A percentile compares a stretch with the other conserved stretches of the same genome.
phyloP scores from a whole-genome alignment of 2,329 filamentous ascomycete species.

The Neonectria ditissima region DNA sequence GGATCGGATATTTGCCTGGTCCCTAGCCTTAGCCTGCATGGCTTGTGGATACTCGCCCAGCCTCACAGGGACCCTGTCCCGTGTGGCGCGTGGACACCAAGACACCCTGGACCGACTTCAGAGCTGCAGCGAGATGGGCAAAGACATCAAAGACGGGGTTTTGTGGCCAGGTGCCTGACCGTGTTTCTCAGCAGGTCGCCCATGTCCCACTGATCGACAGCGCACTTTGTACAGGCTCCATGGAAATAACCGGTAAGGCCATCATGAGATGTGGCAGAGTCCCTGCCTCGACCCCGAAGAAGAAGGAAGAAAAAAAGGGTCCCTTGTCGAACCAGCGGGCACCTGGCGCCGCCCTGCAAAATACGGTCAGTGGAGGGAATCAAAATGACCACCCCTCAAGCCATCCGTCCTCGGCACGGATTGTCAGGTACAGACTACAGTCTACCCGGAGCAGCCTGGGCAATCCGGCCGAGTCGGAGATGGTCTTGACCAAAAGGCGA shows the following conservation, averaged over 20 bases:
- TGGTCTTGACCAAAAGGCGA: background rate
- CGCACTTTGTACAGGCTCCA: background rate
- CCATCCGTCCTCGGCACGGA: constrained; percentile 19
- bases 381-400: background rate
- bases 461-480: constrained; percentile 19
- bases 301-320: no score
- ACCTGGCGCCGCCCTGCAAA: background rate
- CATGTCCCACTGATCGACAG: background rate
- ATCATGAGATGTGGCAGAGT: no score
- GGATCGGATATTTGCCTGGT: constrained; percentile 29
- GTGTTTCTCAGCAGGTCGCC: background rate
- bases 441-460: background rate
- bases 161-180: background rate
- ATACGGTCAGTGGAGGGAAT: background rate
- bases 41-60: constrained; percentile 25
- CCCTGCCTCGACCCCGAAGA: no score
- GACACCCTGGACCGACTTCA: constrained; percentile 16
- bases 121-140: background rate
- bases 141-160: background rate
- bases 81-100: constrained; percentile 2
- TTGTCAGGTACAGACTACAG: constrained; percentile 22
- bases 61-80: constrained; percentile 12
- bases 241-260: no score
- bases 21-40: constrained; percentile 10
- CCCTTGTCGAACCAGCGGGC: background rate